A percentile compares a stretch with the other conserved stretches of the same genome.
Evolutionary conservation across 2,329 filamentous ascomycete genomes (phyloP).

Genomic region (Uncinocarpus reesii): DNA sequence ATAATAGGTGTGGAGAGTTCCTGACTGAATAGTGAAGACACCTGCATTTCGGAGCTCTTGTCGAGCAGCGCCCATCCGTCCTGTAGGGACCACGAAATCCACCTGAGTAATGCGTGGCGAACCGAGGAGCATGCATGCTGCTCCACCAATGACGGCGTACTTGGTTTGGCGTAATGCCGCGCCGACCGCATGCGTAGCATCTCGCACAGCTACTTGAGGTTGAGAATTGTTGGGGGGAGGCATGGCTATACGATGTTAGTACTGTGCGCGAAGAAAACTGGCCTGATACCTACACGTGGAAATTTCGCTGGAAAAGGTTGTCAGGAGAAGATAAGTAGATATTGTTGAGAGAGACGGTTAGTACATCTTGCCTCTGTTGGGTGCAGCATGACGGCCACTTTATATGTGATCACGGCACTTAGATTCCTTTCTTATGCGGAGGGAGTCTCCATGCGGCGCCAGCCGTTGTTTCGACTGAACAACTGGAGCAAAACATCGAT

Average conservation of each 20-base stretch:
- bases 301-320: no score
- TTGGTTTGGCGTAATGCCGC: conserved; percentile 4
- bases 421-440: no score
- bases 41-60: conserved; percentile 9
- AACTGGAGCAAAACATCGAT: no score
- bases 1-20: conserved; percentile 8
- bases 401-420: no score
- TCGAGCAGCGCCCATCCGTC: conserved; percentile 6
- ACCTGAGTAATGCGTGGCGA: conserved; percentile 5
- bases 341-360: no score
- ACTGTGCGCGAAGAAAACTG: no score
- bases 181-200: conserved; percentile 2
- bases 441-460: no score
- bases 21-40: conserved; percentile 3
- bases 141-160: conserved; percentile 3
- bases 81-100: conserved; percentile 6
- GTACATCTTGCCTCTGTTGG: no score
- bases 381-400: no score
- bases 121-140: conserved; percentile 7
- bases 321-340: no score
- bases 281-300: no score
- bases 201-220: neutral
- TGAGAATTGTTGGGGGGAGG: neutral
- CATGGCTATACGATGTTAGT: neutral
- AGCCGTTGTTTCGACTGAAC: no score